phyloP scores from a whole-genome alignment of 1,284 basidiomycete genomes.

The Prillingera fragicola region DNA sequence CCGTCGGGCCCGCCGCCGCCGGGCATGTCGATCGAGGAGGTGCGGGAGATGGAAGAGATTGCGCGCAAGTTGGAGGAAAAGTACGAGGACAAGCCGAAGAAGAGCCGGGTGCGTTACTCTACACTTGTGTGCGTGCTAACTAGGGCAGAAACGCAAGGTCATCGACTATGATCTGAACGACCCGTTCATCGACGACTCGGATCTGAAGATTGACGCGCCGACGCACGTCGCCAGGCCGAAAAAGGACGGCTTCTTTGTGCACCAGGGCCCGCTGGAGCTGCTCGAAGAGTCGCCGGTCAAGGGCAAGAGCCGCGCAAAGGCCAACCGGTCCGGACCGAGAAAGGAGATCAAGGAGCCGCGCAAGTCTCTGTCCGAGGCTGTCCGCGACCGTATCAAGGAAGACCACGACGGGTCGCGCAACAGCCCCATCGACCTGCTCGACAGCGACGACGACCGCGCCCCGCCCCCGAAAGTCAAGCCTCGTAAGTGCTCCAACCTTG shows the following conservation, averaged over 20 bases:
- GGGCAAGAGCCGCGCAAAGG: conserved; percentile 7
- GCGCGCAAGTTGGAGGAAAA: conserved; percentile 34
- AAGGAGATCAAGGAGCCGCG: conserved; percentile 14
- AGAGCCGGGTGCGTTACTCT: conserved; percentile 4
- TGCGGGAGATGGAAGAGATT: conserved; percentile 26
- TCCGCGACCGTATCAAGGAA: conserved; percentile 2
- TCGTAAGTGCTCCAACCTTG: background rate
- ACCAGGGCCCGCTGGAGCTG: conserved; percentile 75
- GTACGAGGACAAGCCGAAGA: conserved; percentile 26
- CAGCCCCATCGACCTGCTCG: conserved; percentile 14
- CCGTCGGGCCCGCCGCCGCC: conserved; percentile 2
- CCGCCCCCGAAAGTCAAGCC: background rate
- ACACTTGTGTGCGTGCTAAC: conserved; percentile 2
- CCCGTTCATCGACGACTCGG: conserved; percentile 96
- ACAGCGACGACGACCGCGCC: conserved; percentile 15
- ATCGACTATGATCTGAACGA: conserved; percentile 82
- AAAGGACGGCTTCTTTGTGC: conserved; percentile 91
- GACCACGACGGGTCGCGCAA: background rate
- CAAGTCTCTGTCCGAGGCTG: conserved; percentile 12
- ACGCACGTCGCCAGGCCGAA: conserved; percentile 89
- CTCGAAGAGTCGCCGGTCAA: conserved; percentile 34
- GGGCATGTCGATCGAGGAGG: conserved; percentile 10
- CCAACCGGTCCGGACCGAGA: conserved; percentile 10
- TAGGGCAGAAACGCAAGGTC: conserved; percentile 54
- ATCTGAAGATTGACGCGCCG: conserved; percentile 81